Evolutionary conservation across 495 filamentous ascomycete genomes (phyloP), one percentile per base, ranked within the genome.

Genomic region (Penicillium paxilli): DNA sequence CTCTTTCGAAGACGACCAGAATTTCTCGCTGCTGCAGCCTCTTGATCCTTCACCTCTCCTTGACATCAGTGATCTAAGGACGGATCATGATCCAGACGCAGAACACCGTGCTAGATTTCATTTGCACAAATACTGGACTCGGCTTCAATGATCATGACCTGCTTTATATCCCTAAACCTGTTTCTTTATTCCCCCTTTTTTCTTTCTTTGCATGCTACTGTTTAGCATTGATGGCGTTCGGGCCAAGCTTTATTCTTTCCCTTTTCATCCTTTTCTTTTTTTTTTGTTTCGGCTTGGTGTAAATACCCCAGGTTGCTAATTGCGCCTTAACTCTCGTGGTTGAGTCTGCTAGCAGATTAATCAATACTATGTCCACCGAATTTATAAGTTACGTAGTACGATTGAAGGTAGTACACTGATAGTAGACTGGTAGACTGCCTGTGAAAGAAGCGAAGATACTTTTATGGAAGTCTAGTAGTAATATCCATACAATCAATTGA

Each of bases 291-390:
- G 49, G 59, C 57, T 60, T 56, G 52, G 62, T 58, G 47, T 57
- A 63, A 62, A 64, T 65, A 65, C 63, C 63, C n/a, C 63, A 51
- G 53, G 42, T 57, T 25, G 55, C 40, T 44, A 42, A 42, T 42
- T 42, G 40, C 47, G 44, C 44, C 52, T 58, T 52, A 49, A 28
- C 32, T 40, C 46, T 42, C 65, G 47, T 51, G 41, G 30, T 59
- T 49, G 51, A 42, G 37, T 62, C 59, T 55, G 52, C 55, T 54
- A 50, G 45, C 58, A 54, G 48, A 57, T 44, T 32, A 42, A 5
- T 51, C 22, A 47, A 40, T 8, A 47, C 22, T 35, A 25, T 49
- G 44, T 48, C 26, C 6, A 28, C 44, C 47, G 32, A 28, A 21
- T 47, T 54, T 45, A n/a, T n/a, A n/a, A n/a, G n/a, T n/a, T n/a